Conservation (phyloP, 805 yeast species). For the Brettanomyces bruxellensis region DNA sequence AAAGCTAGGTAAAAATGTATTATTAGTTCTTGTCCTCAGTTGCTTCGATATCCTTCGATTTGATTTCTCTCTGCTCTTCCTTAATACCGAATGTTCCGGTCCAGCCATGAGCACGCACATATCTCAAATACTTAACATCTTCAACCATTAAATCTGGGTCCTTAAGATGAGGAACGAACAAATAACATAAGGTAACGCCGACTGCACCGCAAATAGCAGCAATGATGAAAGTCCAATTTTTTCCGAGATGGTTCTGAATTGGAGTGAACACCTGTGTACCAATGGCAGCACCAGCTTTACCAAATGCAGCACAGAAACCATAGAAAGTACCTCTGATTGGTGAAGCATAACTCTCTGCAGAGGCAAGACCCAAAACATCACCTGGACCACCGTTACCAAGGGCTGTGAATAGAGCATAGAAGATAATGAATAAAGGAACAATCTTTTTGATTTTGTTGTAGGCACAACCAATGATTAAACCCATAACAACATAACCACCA, state of each 20-base stretch:
- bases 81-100: constrained; percentile 32
- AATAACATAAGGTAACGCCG: constrained; percentile 51
- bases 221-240: constrained; percentile 69
- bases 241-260: constrained; percentile 54
- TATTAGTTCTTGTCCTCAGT: not conserved
- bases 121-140: constrained; percentile 38
- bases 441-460: constrained; percentile 48
- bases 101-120: constrained; percentile 39
- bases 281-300: constrained; percentile 79
- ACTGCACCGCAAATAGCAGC: constrained; percentile 64
- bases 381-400: constrained; percentile 77
- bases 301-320: constrained; percentile 71
- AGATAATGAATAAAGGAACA: constrained; percentile 54
- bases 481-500: constrained; percentile 60
- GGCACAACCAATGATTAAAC: constrained; percentile 61
- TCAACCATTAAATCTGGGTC: constrained; percentile 56
- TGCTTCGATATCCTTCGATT: not conserved
- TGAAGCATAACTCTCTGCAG: constrained; percentile 66
- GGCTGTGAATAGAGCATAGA: constrained; percentile 66
- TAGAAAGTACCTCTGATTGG: constrained; percentile 70
- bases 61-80: not conserved
- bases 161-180: constrained; percentile 58
- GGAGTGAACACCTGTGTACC: constrained; percentile 70
- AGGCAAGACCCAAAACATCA: constrained; percentile 57
- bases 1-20: not conserved